Conservation (phyloP, 2,329 filamentous ascomycete species). For the Pyricularia sp. region DNA sequence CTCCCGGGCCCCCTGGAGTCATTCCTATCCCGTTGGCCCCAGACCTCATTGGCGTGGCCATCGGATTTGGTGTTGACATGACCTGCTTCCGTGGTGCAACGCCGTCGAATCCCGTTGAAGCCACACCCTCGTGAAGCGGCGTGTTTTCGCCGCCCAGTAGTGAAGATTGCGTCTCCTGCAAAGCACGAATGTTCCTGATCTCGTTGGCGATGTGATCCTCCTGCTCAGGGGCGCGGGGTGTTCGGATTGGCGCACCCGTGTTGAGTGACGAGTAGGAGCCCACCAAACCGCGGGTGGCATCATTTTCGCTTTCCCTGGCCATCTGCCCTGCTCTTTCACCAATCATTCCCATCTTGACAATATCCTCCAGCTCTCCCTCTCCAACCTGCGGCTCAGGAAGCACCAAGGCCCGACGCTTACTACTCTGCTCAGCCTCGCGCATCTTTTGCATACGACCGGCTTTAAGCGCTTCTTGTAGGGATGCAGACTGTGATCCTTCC, state of each 20-base stretch:
- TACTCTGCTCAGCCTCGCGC: slow-evolving; percentile 92
- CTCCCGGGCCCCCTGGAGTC: slow-evolving; percentile 62
- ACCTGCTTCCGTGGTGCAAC: slow-evolving; percentile 71
- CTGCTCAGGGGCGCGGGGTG: slow-evolving; percentile 80
- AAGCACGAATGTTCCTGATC: slow-evolving; percentile 82
- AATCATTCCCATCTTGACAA: slow-evolving; percentile 96
- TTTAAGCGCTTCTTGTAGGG: slow-evolving; percentile 80
- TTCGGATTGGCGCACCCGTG: slow-evolving; percentile 78
- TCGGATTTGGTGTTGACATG: slow-evolving; percentile 86
- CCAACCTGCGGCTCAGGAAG: slow-evolving; percentile 86
- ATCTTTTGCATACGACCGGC: slow-evolving; percentile 92
- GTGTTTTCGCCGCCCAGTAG: slow-evolving; percentile 91
- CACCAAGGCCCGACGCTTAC: slow-evolving; percentile 75
- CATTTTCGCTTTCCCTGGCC: slow-evolving; percentile 71
- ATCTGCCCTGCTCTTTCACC: slow-evolving; percentile 75
- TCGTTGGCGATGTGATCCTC: slow-evolving; percentile 97
- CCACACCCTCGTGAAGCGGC: slow-evolving; percentile 69
- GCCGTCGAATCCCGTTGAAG: slow-evolving; percentile 82
- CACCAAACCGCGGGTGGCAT: slow-evolving; percentile 75
- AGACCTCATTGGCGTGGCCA: slow-evolving; percentile 78
- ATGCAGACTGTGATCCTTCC: slow-evolving; percentile 59
- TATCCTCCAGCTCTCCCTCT: slow-evolving; percentile 89
- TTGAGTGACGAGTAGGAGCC: slow-evolving; percentile 72
- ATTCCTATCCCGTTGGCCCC: slow-evolving; percentile 53
- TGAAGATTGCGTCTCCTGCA: slow-evolving; percentile 90